A percentile compares a stretch with the other conserved stretches of the same genome.
Evolutionary conservation across 305 asterid genomes (phyloP).

Genomic region (Fraxinus greggii): DNA sequence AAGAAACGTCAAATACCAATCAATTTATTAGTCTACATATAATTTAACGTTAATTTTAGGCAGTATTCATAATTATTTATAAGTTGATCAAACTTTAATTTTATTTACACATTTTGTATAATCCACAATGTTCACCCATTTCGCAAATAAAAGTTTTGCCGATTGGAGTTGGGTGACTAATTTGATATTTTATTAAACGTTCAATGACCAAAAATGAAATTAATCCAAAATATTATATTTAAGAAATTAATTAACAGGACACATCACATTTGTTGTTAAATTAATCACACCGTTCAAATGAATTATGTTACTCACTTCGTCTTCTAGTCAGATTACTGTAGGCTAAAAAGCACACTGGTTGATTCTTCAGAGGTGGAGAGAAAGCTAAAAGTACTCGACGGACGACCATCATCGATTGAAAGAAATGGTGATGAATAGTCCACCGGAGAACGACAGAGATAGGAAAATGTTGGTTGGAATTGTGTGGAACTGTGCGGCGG

Average conservation of each 20-base stretch:
- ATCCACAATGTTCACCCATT: too few relatives aligned
- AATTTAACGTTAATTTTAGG: too few relatives aligned
- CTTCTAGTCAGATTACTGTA: neutral
- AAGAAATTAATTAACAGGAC: neutral
- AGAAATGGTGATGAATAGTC: constrained; percentile 25
- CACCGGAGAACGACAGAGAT: constrained; percentile 32
- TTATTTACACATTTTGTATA: too few relatives aligned
- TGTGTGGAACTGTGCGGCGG: constrained; percentile 69
- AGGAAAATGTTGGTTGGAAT: constrained; percentile 61
- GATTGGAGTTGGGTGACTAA: neutral
- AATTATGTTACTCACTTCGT: neutral
- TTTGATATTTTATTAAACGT: neutral
- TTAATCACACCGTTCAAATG: neutral
- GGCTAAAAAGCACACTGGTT: neutral
- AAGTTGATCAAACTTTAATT: too few relatives aligned
- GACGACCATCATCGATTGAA: neutral
- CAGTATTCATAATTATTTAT: too few relatives aligned
- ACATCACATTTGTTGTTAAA: neutral
- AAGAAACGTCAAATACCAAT: too few relatives aligned
- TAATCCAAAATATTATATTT: neutral
- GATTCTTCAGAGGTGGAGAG: neutral
- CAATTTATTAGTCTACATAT: too few relatives aligned
- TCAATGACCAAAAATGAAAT: neutral
- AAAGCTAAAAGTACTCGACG: neutral
- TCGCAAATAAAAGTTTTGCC: neutral